Percentiles rank a stretch among this genome's conserved stretches.
Conservation (phyloP, 352 stramenopile genomes). For the Pythium brachiatum region DNA sequence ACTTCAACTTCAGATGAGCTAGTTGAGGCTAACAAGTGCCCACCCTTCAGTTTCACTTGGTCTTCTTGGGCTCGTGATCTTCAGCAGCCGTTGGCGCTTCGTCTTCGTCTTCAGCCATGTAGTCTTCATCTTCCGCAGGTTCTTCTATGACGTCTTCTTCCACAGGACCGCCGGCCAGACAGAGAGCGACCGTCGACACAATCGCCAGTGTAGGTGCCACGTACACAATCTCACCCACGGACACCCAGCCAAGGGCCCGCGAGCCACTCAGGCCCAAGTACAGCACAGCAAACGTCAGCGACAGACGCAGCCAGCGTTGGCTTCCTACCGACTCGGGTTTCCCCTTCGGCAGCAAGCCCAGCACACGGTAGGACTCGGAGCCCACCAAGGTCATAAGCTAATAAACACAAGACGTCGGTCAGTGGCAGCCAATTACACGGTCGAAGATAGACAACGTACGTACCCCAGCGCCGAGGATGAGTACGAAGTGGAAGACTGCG, state of each 20-base stretch:
- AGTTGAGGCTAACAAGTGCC: background rate
- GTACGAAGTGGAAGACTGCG: constrained; percentile 17
- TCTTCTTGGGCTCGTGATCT: constrained; percentile 17
- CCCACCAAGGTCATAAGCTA: constrained; percentile 21
- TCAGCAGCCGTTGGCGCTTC: background rate
- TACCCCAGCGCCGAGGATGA: constrained; percentile 18
- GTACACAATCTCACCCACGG: constrained; percentile 9
- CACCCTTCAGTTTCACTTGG: constrained; percentile 1
- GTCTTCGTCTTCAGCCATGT: constrained; percentile 15
- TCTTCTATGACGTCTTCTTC: constrained; percentile 8
- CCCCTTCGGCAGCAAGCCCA: background rate
- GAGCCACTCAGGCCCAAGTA: constrained; percentile 8
- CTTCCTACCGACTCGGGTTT: background rate
- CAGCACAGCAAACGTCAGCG: constrained; percentile 6
- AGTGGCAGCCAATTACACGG: too few species aligned
- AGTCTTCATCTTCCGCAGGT: constrained; percentile 7
- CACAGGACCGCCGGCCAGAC: constrained; percentile 11
- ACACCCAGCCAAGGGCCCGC: constrained; percentile 5
- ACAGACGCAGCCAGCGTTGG: constrained; percentile 16
- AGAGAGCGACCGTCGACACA: constrained; percentile 11
- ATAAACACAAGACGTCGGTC: background rate
- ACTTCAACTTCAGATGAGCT: background rate
- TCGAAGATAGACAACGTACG: background rate
- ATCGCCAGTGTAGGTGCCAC: background rate
- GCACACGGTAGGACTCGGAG: constrained; percentile 11